Percentiles rank a stretch among this genome's conserved stretches.
phyloP scores from a whole-genome alignment of 352 stramenopile species.

The Aphanomyces invadans region DNA sequence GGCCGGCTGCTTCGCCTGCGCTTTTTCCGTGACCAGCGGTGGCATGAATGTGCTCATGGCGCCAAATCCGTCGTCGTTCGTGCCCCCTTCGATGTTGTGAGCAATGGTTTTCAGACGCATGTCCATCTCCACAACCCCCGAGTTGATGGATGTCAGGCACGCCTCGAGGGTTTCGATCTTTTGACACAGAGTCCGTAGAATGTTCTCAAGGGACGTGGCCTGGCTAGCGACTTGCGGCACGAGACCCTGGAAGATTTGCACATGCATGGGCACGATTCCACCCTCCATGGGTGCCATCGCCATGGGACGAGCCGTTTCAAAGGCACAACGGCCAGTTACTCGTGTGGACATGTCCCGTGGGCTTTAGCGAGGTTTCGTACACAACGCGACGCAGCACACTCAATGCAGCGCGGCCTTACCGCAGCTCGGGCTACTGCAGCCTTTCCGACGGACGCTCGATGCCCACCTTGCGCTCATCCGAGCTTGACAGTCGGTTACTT shows the following conservation, averaged over 20 bases:
- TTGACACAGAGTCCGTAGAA: constrained; percentile 55
- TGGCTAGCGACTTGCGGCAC: constrained; percentile 67
- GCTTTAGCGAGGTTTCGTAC: no score
- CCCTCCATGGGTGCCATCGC: constrained; percentile 25
- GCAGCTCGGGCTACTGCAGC: no score
- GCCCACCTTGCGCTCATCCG: no score
- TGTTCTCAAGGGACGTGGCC: constrained; percentile 64
- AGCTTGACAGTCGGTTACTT: no score
- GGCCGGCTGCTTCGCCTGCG: background rate
- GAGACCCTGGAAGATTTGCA: constrained; percentile 53
- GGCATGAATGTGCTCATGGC: background rate
- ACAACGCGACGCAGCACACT: no score
- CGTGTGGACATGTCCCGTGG: no score
- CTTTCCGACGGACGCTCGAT: no score
- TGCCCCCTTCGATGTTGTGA: constrained; percentile 72
- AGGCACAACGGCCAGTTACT: background rate
- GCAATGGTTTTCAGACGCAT: constrained; percentile 67
- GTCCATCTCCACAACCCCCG: constrained; percentile 67
- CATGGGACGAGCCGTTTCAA: no score
- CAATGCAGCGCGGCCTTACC: no score
- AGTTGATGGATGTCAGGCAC: constrained; percentile 66
- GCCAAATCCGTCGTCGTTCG: constrained; percentile 30
- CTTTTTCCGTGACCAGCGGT: background rate
- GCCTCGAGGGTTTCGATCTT: constrained; percentile 68
- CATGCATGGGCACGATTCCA: background rate